These are phyloP conservation scores for Lipomyces yamadae DNA, from an alignment of 805 yeast species.

Conservation along the genomic window DNA sequence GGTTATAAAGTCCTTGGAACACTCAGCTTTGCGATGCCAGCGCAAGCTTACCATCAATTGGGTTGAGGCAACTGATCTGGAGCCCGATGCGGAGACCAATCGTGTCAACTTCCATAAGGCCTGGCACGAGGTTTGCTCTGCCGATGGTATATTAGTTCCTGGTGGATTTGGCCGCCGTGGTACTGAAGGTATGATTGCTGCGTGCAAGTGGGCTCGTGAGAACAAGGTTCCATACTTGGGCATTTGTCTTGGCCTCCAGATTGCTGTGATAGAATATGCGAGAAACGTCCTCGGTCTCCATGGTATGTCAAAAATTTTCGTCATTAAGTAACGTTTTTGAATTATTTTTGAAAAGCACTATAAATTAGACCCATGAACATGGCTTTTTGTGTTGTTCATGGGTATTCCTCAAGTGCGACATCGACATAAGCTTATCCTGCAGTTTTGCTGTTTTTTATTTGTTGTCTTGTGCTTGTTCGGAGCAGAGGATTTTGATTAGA, in stretches of 20 bases:
- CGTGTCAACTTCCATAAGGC: slow-evolving; percentile 89
- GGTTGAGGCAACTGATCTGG: slow-evolving; percentile 95
- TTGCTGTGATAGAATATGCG: slow-evolving; percentile 92
- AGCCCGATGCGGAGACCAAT: slow-evolving; percentile 61
- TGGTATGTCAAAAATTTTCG: slow-evolving; percentile 56
- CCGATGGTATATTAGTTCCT: slow-evolving; percentile 96
- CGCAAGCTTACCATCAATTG: slow-evolving; percentile 86
- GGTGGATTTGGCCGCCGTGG: slow-evolving; percentile 99
- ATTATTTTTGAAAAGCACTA: slow-evolving; percentile 22
- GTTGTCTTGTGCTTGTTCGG: background rate
- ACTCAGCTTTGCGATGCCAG: slow-evolving; percentile 86
- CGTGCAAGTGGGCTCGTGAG: slow-evolving; percentile 98
- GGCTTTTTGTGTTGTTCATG: slow-evolving; percentile 16
- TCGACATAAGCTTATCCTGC: slow-evolving; percentile 12
- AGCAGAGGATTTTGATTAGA: background rate
- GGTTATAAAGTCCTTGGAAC: slow-evolving; percentile 94
- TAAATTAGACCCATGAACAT: slow-evolving; percentile 29
- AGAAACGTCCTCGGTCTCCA: slow-evolving; percentile 75
- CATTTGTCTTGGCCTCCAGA: slow-evolving; percentile 95
- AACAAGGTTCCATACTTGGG: slow-evolving; percentile 93
- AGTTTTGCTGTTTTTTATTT: slow-evolving; percentile 1
- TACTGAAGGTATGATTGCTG: slow-evolving; percentile 96
- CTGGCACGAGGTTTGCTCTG: slow-evolving; percentile 90
- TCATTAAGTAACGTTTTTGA: background rate
- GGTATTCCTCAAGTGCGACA: slow-evolving; percentile 38